Evolutionary conservation across 306 rosid genomes (phyloP).

Genomic region (Vicia faba): DNA sequence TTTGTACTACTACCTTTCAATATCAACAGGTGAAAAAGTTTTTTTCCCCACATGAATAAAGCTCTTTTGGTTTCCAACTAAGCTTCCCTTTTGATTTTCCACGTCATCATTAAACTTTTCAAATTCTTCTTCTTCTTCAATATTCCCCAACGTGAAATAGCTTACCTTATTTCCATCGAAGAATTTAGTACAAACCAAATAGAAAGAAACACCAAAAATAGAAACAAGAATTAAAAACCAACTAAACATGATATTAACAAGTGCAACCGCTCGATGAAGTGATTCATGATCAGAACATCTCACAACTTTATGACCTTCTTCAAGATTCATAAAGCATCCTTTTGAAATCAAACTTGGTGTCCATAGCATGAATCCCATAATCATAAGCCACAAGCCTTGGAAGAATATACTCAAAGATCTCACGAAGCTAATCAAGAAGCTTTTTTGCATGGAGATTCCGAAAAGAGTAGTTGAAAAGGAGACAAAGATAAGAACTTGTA

Average conservation of each 20-base stretch:
- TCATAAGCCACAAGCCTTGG: slow-evolving; percentile 74
- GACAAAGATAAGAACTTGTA: slow-evolving; percentile 50
- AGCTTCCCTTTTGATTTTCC: slow-evolving; percentile 54
- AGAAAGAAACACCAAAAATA: slow-evolving; percentile 42
- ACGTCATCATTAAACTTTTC: slow-evolving; percentile 46
- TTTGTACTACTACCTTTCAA: slow-evolving; percentile 55
- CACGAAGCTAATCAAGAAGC: slow-evolving; percentile 63
- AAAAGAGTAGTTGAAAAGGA: slow-evolving; percentile 55
- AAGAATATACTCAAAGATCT: slow-evolving; percentile 60
- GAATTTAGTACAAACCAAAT: slow-evolving; percentile 48
- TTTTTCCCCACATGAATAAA: slow-evolving; percentile 53
- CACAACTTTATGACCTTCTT: slow-evolving; percentile 68
- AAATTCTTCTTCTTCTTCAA: slow-evolving; percentile 30
- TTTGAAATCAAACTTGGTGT: slow-evolving; percentile 58
- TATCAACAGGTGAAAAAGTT: slow-evolving; percentile 41
- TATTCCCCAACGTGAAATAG: slow-evolving; percentile 49
- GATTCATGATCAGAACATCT: slow-evolving; percentile 50
- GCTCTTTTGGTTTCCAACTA: slow-evolving; percentile 38
- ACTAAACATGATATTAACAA: slow-evolving; percentile 69
- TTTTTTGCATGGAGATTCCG: slow-evolving; percentile 53
- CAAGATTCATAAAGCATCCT: slow-evolving; percentile 63
- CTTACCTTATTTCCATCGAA: slow-evolving; percentile 36
- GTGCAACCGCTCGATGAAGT: slow-evolving; percentile 63
- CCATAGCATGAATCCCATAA: slow-evolving; percentile 78
- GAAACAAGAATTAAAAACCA: slow-evolving; percentile 59